phyloP scores from a whole-genome alignment of 2,329 filamentous ascomycete genomes.

The Calycina herbarum region DNA sequence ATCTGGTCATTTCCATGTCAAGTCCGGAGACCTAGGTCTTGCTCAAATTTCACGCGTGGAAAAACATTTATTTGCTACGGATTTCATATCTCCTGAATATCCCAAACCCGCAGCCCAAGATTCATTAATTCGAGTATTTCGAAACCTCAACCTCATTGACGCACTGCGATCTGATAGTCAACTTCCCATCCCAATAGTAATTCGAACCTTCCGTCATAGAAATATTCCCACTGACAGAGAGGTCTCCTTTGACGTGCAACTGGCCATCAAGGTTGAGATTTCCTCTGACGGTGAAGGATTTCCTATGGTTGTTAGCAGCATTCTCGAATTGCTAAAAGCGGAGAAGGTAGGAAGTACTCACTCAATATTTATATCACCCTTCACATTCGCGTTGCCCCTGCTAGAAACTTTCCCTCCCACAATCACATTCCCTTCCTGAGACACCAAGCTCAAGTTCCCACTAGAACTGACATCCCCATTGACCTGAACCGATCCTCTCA shows the following conservation, averaged over 20 bases:
- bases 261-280: not conserved
- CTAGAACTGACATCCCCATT: conserved; percentile 21
- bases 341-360: conserved; percentile 15
- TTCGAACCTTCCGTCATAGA: not conserved
- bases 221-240: not conserved
- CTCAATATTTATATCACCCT: conserved; percentile 25
- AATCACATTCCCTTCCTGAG: conserved; percentile 13
- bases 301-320: not conserved
- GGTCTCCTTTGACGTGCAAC: not conserved
- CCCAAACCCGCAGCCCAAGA: no score
- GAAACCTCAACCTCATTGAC: no score
- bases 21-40: no score
- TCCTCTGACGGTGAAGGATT: not conserved
- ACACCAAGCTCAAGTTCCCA: conserved; percentile 21
- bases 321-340: not conserved
- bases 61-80: no score
- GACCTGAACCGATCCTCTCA: conserved; percentile 22
- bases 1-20: no score
- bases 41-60: no score
- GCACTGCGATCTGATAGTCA: no score
- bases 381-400: conserved; percentile 15
- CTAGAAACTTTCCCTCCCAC: conserved; percentile 21
- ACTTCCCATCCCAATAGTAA: no score
- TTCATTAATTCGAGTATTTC: no score
- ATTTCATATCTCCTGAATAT: no score